Evolutionary conservation across 139 green algal species (phyloP).

Genomic region (Coccomyxa sp.): DNA sequence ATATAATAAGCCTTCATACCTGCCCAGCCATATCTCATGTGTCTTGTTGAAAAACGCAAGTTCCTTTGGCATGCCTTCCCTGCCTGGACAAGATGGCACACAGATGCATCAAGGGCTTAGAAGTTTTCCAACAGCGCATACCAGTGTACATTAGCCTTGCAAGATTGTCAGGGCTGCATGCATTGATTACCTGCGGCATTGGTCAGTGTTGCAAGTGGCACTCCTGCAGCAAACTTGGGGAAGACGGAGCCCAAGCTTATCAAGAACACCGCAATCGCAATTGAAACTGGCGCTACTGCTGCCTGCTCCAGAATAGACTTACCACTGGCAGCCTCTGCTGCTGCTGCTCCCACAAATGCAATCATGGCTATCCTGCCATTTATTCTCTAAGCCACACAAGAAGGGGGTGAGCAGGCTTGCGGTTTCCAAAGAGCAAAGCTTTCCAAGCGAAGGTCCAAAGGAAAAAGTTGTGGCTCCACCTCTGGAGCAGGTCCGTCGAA

Average conservation of each 20-base stretch:
- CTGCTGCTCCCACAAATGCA: constrained; percentile 37
- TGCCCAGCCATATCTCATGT: constrained; percentile 32
- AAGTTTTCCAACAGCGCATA: too few relatives aligned
- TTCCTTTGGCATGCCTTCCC: background rate
- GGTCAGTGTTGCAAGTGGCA: background rate
- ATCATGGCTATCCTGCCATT: constrained; percentile 59
- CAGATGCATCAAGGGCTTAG: too few relatives aligned
- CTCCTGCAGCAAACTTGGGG: constrained; percentile 24
- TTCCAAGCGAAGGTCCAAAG: too few relatives aligned
- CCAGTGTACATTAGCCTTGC: too few relatives aligned
- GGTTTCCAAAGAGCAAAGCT: background rate
- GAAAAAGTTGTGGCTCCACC: constrained; percentile 1
- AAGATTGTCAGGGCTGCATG: background rate
- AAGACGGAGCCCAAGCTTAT: constrained; percentile 32
- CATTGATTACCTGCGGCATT: background rate
- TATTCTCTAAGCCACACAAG: constrained; percentile 15
- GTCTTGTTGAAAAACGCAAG: constrained; percentile 33
- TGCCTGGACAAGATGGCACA: background rate
- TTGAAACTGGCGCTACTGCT: constrained; percentile 15
- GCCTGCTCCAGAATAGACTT: constrained; percentile 42
- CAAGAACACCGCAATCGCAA: constrained; percentile 18
- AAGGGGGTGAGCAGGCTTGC: background rate
- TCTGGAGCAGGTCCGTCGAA: constrained; percentile 51
- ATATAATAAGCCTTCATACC: too few relatives aligned
- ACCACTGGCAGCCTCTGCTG: constrained; percentile 30